Conservation (phyloP, 371 early-diverging fungal genomes). For the Umbelopsis sp. region DNA sequence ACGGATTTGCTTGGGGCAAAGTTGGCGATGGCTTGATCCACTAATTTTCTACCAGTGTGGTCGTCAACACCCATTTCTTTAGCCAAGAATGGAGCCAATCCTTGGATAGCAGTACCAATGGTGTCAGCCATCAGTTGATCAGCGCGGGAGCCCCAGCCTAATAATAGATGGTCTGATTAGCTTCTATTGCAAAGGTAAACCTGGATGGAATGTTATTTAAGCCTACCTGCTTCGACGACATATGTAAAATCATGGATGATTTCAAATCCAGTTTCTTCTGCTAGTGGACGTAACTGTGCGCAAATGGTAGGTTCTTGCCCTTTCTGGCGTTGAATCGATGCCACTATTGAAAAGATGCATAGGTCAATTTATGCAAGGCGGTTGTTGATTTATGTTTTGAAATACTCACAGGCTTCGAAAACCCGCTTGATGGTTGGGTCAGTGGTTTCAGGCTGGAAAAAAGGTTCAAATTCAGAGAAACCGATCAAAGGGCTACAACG, state of each 20-base stretch:
- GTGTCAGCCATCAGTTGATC: conserved; percentile 10
- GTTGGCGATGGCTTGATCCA: not conserved
- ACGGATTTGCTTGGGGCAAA: conserved; percentile 1
- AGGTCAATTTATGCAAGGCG: not conserved
- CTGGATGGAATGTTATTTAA: not conserved
- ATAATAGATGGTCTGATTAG: not conserved
- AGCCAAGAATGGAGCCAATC: not conserved
- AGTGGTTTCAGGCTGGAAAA: not conserved
- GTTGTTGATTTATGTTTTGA: not conserved
- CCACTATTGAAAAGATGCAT: not conserved
- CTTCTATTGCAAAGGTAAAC: not conserved
- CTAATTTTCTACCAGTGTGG: not conserved
- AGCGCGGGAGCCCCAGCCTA: conserved; percentile 5
- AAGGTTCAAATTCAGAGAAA: not conserved
- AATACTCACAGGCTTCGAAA: conserved; percentile 6
- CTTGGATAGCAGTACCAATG: not conserved
- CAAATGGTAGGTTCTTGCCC: conserved; percentile 58
- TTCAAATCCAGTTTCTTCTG: conserved; percentile 36
- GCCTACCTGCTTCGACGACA: conserved; percentile 23
- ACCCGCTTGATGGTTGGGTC: not conserved
- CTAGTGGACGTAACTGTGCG: conserved; percentile 35
- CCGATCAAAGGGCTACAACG: not conserved
- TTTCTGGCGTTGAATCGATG: not conserved
- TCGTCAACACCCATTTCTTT: not conserved
- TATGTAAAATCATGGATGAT: conserved; percentile 30